Base-by-base conservation (phyloP, 768 basidiomycete species). In the Mycena crocata region DNA sequence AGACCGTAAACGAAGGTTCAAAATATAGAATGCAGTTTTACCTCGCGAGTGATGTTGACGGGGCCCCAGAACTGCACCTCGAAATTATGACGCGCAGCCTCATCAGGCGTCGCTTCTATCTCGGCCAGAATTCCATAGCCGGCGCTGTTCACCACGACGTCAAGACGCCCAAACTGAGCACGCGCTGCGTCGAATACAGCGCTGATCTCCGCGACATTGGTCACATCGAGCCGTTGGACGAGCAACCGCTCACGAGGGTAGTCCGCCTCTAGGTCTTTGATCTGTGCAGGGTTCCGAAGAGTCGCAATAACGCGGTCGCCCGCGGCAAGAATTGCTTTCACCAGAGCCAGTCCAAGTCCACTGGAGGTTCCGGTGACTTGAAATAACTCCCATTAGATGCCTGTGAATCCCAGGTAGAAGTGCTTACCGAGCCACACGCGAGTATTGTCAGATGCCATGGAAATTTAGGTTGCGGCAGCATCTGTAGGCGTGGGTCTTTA, bases 131-230 rank as follows among this genome's bases (percentile, higher is more conserved):
- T 75, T 59, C 75, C 81, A 49, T 74, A 72, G 15, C 80, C 84
- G 3, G 84, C 84, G 56, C 84, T 85, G 67, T 83, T 86, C 28
- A 83, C 77, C 13, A 86, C 83, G 23, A 85, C 72, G 55, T 85
- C 84, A 12, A 85, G 45, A 26, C 79, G 74, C 15, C 82, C 83
- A 61, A 85, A 86, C 32, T 72, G 72, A 24, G 72, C 71, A 31
- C 78, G 42, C 9, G 78, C 78, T 54, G 70, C 62, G 30, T 72
- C 67, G 60, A 86, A 83, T 0, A 78, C 81, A 3, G 57, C 54
- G 8, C 52, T 68, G 54, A 84, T 78, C n/a, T 83, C 76, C 26
- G 72, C 69, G 5, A 65, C 48, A 5, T 72, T 48, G 12, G 76
- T 72, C 8, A 81, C 75, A 64, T 82, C 79, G 31, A 80, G 65